Evolutionary conservation across 192 early-diverging fungal genomes (phyloP).

Genomic region (Coemansia guatemalensis): DNA sequence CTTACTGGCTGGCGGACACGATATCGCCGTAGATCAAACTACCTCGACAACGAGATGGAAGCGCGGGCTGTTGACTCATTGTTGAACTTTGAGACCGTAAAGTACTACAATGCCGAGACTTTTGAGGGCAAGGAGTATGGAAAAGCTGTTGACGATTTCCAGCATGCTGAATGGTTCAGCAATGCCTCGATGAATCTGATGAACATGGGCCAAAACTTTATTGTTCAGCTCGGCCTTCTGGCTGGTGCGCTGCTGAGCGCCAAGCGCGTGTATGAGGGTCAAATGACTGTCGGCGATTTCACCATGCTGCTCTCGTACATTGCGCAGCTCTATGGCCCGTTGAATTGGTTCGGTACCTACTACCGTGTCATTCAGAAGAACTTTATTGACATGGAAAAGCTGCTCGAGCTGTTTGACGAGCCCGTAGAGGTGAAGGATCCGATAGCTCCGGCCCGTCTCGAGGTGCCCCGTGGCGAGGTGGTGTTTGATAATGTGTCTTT

Average conservation of each 20-base stretch:
- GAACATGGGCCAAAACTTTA: conserved; percentile 83
- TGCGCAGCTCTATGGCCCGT: conserved; percentile 86
- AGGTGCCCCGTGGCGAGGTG: conserved; percentile 55
- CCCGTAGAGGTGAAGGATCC: conserved; percentile 47
- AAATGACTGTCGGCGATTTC: conserved; percentile 80
- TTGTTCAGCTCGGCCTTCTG: conserved; percentile 83
- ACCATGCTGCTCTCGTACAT: conserved; percentile 86
- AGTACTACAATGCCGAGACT: conserved; percentile 90
- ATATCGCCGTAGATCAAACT: conserved; percentile 79
- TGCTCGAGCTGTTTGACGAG: conserved; percentile 75
- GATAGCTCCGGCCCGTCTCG: conserved; percentile 18
- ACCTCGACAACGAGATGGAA: conserved; percentile 82
- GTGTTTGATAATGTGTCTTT: conserved; percentile 66
- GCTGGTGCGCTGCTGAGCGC: conserved; percentile 81
- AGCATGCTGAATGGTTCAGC: conserved; percentile 83
- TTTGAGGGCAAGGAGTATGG: conserved; percentile 83
- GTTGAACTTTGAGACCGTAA: conserved; percentile 98
- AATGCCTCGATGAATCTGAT: conserved; percentile 74
- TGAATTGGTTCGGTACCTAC: conserved; percentile 90
- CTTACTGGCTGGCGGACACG: conserved; percentile 88
- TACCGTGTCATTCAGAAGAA: conserved; percentile 94
- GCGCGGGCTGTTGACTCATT: conserved; percentile 90
- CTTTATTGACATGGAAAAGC: conserved; percentile 97
- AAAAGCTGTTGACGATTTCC: conserved; percentile 73
- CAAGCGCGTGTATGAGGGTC: conserved; percentile 71